Base-by-base conservation (phyloP, 768 basidiomycete species). In the Leccinum pellstonianum region DNA sequence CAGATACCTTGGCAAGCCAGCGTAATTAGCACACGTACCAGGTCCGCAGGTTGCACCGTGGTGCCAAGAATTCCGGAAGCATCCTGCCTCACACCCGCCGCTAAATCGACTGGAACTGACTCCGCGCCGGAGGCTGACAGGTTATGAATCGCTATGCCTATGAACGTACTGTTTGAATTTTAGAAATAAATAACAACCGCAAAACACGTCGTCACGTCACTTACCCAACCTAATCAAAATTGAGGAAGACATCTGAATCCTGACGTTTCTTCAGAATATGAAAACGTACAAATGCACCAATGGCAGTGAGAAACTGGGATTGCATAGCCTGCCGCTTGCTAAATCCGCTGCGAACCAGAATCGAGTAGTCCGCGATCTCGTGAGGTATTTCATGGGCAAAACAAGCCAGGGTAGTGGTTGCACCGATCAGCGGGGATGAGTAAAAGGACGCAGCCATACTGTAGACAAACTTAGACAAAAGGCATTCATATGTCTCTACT, bases 371-470 rank as follows among this genome's bases (percentile, higher is more conserved):
- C n/a, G 93, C 94, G 62, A 96, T 95, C 80, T 96, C 93, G 68
- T 96, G 93, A 17, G 94, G 94, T 55, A 96, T 95, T 75, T 96
- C 93, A 72, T 96, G 93, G 2, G 91, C 92, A 69, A 95, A 96
- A 70, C 93, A 95, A 25, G 94, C 94, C 50, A 96, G 81, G n/a
- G 93, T 94, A 3, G 93, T 95, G 47, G 93, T 95, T 37, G 94
- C 93, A 47, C 94, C 94, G 62, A 96, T 92, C 59, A 94, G 78
- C 3, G 94, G 94, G 35, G 91, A 92, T n/a, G 92, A 93, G 72
- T 95, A 95, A 79, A 95, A 96, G n/a, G 92, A 93, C 55, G 94
- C 93, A 15, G 93, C 90, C 91, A 96, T 94, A 33, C 92, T 93
- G 64, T 23, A 41, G 7, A 35, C 49, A 50, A 54, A 49, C 41